Base-by-base conservation (phyloP, 306 rosid species). In the Hippophae rhamnoides region DNA sequence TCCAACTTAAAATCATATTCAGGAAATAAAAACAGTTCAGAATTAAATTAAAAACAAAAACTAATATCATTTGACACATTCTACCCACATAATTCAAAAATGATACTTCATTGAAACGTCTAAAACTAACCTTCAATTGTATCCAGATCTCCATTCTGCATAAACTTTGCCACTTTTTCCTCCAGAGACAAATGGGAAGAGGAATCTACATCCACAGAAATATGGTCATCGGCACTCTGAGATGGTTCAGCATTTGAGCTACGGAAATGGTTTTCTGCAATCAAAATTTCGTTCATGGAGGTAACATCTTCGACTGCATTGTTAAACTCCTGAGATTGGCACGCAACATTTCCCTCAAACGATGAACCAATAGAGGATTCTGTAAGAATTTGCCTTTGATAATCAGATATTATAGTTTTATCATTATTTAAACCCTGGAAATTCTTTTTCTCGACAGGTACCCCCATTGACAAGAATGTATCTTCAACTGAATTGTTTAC, bases 101-200 rank as follows among this genome's bases (percentile, higher is more conserved):
- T 13, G 8, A 5, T 58, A 58, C 38, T 31, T 31, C 38, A 31
- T 31, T 31, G 38, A 31, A 31, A 31, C 38, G 5, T 31, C 38
- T 8, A 6, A 13, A 62, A 63, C 70, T 47, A 67, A 87, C 98
- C 96, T 68, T 85, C 89, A 57, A 76, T 58, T 14, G 67, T 71
- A 74, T 80, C 98, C 69, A 85, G 69, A 69, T 81, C 82, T 78
- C 98, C 96, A 73, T 76, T 76, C 69, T 73, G 87, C 71, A 87
- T 75, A 73, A 92, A 87, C 25, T 78, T 79, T 78, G 82, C 86
- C 38, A 72, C 98, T 77, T 75, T 92, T 56, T 83, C 84, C 73
- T 73, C 80, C 62, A 85, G 66, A 54, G 89, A 76, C 45, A 72
- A 65, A 66, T 60, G 57, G 49, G 56, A 47, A 3, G 69, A 70